Percentiles rank a stretch among this genome's conserved stretches.
Conservation (phyloP, 176 grass and related monocot species). For the Triticum dicoccoides region DNA sequence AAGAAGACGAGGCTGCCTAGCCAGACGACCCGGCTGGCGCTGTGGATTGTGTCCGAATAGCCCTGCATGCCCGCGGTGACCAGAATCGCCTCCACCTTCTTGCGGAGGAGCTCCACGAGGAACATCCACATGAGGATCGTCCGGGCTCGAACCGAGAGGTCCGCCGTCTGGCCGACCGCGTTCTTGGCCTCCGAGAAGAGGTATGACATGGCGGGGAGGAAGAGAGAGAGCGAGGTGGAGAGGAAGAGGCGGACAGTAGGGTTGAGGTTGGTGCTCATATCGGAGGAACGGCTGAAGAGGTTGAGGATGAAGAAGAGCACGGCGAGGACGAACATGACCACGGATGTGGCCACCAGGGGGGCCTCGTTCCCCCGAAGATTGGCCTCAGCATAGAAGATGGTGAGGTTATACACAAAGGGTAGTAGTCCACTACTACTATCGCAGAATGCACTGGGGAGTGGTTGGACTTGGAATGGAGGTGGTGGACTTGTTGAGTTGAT, state of each 20-base stretch:
- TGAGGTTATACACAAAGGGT: neutral
- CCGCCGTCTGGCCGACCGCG: neutral
- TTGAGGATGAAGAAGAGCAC: slow-evolving; percentile 12
- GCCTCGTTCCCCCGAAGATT: neutral
- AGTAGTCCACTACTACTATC: too few species aligned
- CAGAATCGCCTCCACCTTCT: neutral
- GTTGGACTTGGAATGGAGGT: too few species aligned
- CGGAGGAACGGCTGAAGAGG: neutral
- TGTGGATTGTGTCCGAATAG: neutral
- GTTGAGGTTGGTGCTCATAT: neutral
- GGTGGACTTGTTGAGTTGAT: too few species aligned
- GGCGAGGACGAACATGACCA: neutral
- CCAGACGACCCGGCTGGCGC: neutral
- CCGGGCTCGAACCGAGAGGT: neutral
- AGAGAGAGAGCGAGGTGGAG: neutral
- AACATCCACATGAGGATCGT: slow-evolving; percentile 19
- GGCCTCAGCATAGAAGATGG: neutral
- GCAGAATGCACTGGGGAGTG: too few species aligned
- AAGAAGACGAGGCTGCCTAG: neutral
- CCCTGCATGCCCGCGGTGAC: neutral
- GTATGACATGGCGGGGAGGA: neutral
- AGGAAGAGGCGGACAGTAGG: neutral
- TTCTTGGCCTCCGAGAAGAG: neutral
- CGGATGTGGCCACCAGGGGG: neutral
- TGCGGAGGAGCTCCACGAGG: slow-evolving; percentile 17